Base-by-base conservation (phyloP, 768 basidiomycete species). In the Suillus occidentalis region DNA sequence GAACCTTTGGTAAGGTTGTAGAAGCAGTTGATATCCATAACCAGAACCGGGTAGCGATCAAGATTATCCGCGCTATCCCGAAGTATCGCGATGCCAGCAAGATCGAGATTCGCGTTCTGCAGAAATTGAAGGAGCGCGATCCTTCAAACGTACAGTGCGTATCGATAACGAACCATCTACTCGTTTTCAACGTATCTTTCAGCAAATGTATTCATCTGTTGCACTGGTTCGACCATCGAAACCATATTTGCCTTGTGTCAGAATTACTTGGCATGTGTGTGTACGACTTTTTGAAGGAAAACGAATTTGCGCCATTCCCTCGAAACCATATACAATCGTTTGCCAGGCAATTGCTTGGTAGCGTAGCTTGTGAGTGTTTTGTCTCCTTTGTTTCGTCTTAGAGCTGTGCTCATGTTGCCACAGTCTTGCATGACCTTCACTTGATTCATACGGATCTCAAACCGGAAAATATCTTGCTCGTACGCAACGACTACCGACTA, bases 31-130 rank as follows among this genome's bases (percentile, higher is more conserved):
- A 97, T 80, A 85, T 86, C 49, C 84, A 88, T 68, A 90, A 86
- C 34, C 86, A 90, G 66, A 83, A 81, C 69, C 82, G 87, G 72
- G 96, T 98, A 39, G 97, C 97, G 60, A 95, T 99, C 81, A 99
- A 99, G 84, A 96, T 99, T 65, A 99, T 99, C 71, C 89, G 97
- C 58, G 95, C 95, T 60, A 97, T 99, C 60, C 97, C 94, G 60
- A 99, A 99, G 80, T 99, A 99, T 74, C 92, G 97, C 55, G 97
- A 99, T 78, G 97, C 97, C 14, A 95, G 94, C 77, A 97, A 94
- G 82, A 99, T 99, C 66, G 97, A 99, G 79, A 90, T 99, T 71
- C 88, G 95, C 61, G 97, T 99, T 22, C 84, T 99, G 55, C 89
- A 95, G 77, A 90, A 90, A 73, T 88, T 99, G 70, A 93, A 91